phyloP scores from a whole-genome alignment of 2,329 filamentous ascomycete species.

The Colletotrichum falcatum region DNA sequence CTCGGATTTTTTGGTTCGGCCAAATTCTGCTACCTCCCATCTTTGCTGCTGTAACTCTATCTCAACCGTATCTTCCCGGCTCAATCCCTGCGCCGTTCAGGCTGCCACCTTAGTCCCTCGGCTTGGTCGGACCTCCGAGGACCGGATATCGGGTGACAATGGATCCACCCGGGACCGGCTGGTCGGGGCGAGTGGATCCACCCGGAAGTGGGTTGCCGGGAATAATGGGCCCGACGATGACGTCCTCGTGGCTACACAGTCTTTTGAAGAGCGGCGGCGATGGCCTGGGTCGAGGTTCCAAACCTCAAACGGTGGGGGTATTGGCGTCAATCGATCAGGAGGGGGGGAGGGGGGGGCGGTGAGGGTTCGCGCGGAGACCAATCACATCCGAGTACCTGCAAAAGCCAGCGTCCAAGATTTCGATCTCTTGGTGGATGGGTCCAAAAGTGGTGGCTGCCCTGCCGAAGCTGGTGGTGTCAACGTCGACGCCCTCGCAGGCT shows the following conservation, averaged over 20 bases:
- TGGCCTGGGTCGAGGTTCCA: conserved; percentile 41
- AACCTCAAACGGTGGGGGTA: conserved; percentile 37
- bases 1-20: conserved; percentile 10
- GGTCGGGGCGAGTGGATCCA: conserved; percentile 48
- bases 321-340: conserved; percentile 38
- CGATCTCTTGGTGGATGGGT: conserved; percentile 39
- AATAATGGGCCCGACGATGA: conserved; percentile 37
- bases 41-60: conserved; percentile 20
- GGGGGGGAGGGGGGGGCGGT: no score
- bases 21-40: not conserved
- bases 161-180: conserved; percentile 47
- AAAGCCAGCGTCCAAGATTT: conserved; percentile 39
- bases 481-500: conserved; percentile 27
- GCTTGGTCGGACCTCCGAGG: conserved; percentile 35
- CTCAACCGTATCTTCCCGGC: conserved; percentile 15
- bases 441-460: conserved; percentile 23
- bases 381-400: conserved; percentile 42
- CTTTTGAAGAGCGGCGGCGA: conserved; percentile 41
- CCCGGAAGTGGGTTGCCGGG: conserved; percentile 47
- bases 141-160: conserved; percentile 42
- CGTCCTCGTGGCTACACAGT: conserved; percentile 38
- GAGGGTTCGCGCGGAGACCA: conserved; percentile 41
- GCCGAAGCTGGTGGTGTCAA: conserved; percentile 33
- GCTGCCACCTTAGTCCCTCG: conserved; percentile 22
- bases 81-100: not conserved